Evolutionary conservation across 2,329 filamentous ascomycete species (phyloP).

Genomic region (Hypoxylon sp.): DNA sequence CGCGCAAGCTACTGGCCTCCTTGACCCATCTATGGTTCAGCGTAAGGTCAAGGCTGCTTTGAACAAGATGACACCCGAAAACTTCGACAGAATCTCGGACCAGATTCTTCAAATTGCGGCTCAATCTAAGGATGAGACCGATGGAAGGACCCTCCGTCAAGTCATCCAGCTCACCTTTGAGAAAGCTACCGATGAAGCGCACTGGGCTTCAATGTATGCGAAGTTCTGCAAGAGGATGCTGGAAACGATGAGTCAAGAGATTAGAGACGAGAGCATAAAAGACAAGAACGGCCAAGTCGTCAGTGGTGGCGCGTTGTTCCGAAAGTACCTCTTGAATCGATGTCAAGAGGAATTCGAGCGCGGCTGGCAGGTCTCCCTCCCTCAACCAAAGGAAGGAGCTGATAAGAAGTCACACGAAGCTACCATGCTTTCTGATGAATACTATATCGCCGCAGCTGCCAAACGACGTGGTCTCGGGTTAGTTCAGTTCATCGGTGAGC

Average conservation of each 20-base stretch:
- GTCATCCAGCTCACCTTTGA: constrained; percentile 99
- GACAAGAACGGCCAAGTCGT: constrained; percentile 92
- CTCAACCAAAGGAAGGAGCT: constrained; percentile 79
- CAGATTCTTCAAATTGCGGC: constrained; percentile 93
- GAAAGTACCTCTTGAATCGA: constrained; percentile 97
- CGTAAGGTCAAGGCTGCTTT: constrained; percentile 98
- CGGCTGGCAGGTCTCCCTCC: constrained; percentile 93
- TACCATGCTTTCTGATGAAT: constrained; percentile 92
- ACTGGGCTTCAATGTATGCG: constrained; percentile 99
- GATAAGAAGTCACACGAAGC: constrained; percentile 76
- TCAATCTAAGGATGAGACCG: constrained; percentile 95
- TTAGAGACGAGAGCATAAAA: constrained; percentile 93
- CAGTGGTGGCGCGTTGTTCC: constrained; percentile 93
- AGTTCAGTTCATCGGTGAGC: constrained; percentile 98
- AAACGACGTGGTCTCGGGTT: constrained; percentile 98
- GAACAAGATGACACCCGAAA: constrained; percentile 99
- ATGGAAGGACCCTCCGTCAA: constrained; percentile 94
- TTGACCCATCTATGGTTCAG: constrained; percentile 94
- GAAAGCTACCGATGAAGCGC: constrained; percentile 97
- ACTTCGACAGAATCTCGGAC: constrained; percentile 85
- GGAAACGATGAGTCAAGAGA: constrained; percentile 92
- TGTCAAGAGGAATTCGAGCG: constrained; percentile 99
- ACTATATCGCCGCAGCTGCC: constrained; percentile 92
- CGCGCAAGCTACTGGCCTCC: constrained; percentile 65
- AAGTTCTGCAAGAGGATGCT: constrained; percentile 99